Evolutionary conservation across 805 yeast species (phyloP).

Genomic region (Saccharomycopsis olivae): DNA sequence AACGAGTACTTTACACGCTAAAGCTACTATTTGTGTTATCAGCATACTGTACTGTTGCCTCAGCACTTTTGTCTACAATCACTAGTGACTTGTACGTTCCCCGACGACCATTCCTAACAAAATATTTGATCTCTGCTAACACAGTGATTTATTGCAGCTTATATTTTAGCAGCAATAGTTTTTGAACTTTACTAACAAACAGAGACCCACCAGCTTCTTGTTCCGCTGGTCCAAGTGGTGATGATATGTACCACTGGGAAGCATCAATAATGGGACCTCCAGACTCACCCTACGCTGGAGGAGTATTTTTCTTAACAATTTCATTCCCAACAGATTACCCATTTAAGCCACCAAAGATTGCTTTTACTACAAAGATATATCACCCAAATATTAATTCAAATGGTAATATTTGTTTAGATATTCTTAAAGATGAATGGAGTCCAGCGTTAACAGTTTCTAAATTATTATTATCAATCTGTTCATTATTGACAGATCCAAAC

Average conservation of each 20-base stretch:
- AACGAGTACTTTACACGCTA: too few relatives aligned
- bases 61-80: too few relatives aligned
- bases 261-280: conserved; percentile 99
- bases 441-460: conserved; percentile 96
- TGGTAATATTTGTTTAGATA: conserved; percentile 94
- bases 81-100: too few relatives aligned
- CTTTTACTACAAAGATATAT: conserved; percentile 90
- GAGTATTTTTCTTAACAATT: conserved; percentile 90
- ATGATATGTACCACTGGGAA: conserved; percentile 98
- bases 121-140: too few relatives aligned
- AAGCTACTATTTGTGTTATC: too few relatives aligned
- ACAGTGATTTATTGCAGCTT: too few relatives aligned
- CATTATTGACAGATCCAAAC: conserved; percentile 92
- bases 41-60: too few relatives aligned
- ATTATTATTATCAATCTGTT: conserved; percentile 88
- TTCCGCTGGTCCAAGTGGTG: conserved; percentile 98
- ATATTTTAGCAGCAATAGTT: too few relatives aligned
- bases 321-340: conserved; percentile 99
- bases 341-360: conserved; percentile 93
- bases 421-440: conserved; percentile 97
- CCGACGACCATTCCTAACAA: too few relatives aligned
- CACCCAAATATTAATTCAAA: conserved; percentile 95
- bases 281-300: conserved; percentile 84
- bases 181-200: too few relatives aligned
- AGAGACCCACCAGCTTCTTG: conserved; percentile 99